Conservation (phyloP, 805 yeast species). For the Starmera pachycereana region DNA sequence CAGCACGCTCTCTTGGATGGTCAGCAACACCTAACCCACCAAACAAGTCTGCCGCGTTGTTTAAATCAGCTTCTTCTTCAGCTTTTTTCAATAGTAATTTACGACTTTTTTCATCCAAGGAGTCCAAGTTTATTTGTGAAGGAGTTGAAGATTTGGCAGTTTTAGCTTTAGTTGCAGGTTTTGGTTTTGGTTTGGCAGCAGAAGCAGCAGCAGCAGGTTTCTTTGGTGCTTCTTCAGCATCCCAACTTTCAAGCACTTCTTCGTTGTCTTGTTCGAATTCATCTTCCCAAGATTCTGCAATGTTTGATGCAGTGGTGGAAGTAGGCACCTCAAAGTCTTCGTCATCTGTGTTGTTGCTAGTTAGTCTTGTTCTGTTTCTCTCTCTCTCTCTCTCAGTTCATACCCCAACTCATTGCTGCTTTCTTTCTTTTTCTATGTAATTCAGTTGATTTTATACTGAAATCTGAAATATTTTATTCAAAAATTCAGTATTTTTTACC, state of each 20-base stretch:
- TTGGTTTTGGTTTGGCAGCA: slow-evolving; percentile 7
- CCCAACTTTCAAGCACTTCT: slow-evolving; percentile 84
- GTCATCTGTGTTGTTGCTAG: slow-evolving; percentile 45
- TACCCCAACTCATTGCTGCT: background rate
- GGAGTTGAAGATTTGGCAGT: slow-evolving; percentile 27
- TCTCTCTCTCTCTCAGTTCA: background rate
- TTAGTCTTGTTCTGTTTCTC: background rate
- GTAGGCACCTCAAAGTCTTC: slow-evolving; percentile 76
- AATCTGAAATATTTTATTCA: too few relatives aligned
- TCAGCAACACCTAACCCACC: slow-evolving; percentile 55
- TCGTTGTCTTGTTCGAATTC: slow-evolving; percentile 62
- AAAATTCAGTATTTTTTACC: too few relatives aligned
- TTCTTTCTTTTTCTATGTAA: too few relatives aligned
- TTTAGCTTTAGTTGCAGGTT: slow-evolving; percentile 20
- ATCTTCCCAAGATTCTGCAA: slow-evolving; percentile 74
- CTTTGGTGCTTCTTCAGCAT: slow-evolving; percentile 60
- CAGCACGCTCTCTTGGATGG: slow-evolving; percentile 31
- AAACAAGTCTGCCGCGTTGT: slow-evolving; percentile 87
- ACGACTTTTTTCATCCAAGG: slow-evolving; percentile 64
- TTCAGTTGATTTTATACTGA: too few relatives aligned
- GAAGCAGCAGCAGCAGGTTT: slow-evolving; percentile 24
- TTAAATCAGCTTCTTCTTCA: slow-evolving; percentile 76
- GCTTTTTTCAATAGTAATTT: slow-evolving; percentile 68
- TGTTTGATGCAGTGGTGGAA: slow-evolving; percentile 33
- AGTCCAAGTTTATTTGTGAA: slow-evolving; percentile 47